Conservation (phyloP, 345 rosid genomes). For the Euclidium syriacum region DNA sequence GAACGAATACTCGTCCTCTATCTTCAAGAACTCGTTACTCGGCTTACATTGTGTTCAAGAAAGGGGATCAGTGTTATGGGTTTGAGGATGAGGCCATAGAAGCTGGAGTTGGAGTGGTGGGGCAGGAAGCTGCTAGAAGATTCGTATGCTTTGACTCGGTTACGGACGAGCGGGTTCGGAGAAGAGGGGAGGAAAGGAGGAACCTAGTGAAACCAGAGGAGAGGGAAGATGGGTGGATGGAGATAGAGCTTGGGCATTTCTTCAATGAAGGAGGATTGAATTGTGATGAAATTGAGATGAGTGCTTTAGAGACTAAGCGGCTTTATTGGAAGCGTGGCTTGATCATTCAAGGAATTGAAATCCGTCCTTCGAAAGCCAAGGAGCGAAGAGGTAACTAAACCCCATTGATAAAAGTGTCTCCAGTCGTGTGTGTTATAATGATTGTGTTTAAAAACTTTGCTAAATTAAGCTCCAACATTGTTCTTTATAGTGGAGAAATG, state of each 20-base stretch:
- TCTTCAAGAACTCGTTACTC: conserved; percentile 20
- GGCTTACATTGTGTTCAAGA: conserved; percentile 11
- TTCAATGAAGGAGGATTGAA: neutral
- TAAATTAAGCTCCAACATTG: neutral
- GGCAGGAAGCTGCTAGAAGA: neutral
- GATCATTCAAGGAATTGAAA: conserved; percentile 8
- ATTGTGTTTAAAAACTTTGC: too few species aligned
- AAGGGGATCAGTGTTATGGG: neutral
- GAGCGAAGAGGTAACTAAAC: too few species aligned
- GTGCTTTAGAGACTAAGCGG: neutral
- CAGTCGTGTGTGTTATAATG: too few species aligned
- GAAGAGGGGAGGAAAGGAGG: neutral
- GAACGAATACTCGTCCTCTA: neutral
- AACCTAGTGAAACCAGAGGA: neutral
- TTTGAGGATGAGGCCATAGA: neutral
- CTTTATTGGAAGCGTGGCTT: neutral
- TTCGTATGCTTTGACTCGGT: neutral
- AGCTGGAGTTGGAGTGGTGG: conserved; percentile 22
- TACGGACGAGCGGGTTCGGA: neutral
- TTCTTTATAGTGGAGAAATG: too few species aligned
- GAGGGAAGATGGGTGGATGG: conserved; percentile 15
- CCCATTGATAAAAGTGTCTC: too few species aligned
- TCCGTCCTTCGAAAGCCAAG: neutral
- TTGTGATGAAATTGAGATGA: neutral
- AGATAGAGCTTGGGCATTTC: conserved; percentile 2